phyloP scores from a whole-genome alignment of 192 early-diverging fungal species.

The Podila minutissima region DNA sequence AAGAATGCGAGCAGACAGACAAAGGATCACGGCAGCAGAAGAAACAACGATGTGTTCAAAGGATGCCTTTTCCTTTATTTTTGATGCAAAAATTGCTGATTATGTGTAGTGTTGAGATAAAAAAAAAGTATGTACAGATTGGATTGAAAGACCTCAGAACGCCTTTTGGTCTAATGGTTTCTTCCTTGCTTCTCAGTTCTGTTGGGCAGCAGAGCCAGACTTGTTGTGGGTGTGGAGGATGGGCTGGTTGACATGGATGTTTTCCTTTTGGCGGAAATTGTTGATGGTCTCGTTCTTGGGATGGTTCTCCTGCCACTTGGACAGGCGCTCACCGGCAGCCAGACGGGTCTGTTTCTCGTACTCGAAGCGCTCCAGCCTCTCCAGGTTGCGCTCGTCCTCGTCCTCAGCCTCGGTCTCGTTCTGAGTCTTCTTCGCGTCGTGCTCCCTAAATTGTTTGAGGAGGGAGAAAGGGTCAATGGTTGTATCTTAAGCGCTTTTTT shows the following conservation, averaged over 20 bases:
- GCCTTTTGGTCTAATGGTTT: neutral
- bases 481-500: no score
- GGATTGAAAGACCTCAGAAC: neutral
- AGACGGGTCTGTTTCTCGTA: constrained; percentile 41
- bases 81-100: no score
- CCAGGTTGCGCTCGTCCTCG: constrained; percentile 46
- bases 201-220: constrained; percentile 37
- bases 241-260: constrained; percentile 38
- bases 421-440: constrained; percentile 26
- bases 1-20: no score
- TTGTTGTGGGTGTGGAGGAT: constrained; percentile 47
- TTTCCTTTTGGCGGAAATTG: constrained; percentile 36
- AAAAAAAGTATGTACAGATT: neutral
- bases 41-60: no score
- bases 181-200: neutral
- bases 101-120: neutral
- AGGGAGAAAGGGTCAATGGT: neutral
- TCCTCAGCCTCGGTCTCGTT: constrained; percentile 1
- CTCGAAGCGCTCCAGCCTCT: constrained; percentile 37
- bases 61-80: no score
- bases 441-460: constrained; percentile 10
- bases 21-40: no score
- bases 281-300: constrained; percentile 30
- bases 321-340: constrained; percentile 35
- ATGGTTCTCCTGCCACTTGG: constrained; percentile 32